Percentiles rank a stretch among this genome's conserved stretches.
Conservation (phyloP, 2,329 filamentous ascomycete genomes). For the Cytospora leucostoma region DNA sequence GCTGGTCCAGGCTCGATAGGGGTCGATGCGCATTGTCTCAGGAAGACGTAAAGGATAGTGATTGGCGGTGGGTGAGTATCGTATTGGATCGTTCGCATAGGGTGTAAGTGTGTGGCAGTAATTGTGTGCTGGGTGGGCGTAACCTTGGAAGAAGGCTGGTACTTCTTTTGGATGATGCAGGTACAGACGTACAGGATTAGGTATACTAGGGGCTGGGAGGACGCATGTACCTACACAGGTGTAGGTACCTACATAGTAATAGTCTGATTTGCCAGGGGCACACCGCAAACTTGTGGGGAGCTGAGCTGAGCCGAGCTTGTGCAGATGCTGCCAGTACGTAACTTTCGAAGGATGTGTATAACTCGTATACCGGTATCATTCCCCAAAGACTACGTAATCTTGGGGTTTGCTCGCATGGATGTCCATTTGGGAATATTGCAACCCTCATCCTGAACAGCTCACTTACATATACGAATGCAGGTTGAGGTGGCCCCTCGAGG, state of each 20-base stretch:
- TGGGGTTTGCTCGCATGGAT: not conserved
- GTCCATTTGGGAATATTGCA: not conserved
- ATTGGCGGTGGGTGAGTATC: not conserved
- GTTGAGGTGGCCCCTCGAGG: not conserved
- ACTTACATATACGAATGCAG: not conserved
- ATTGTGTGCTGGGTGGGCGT: not conserved
- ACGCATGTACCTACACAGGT: too few relatives aligned
- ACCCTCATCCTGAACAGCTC: not conserved
- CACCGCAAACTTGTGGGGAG: too few relatives aligned
- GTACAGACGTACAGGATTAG: too few relatives aligned
- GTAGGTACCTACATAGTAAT: too few relatives aligned
- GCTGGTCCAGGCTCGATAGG: not conserved
- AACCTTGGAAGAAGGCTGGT: not conserved
- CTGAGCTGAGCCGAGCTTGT: too few relatives aligned
- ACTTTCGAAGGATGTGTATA: not conserved
- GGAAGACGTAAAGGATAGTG: not conserved
- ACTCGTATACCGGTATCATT: not conserved
- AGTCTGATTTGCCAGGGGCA: too few relatives aligned
- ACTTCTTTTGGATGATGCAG: too few relatives aligned
- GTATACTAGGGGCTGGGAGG: too few relatives aligned
- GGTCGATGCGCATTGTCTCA: not conserved
- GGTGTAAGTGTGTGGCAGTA: not conserved
- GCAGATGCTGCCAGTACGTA: too few relatives aligned
- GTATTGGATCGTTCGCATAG: not conserved
- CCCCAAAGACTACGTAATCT: not conserved